A percentile compares a stretch with the other conserved stretches of the same genome.
Evolutionary conservation across 2,329 filamentous ascomycete genomes (phyloP).

Genomic region (Pseudogymnoascus sp.): DNA sequence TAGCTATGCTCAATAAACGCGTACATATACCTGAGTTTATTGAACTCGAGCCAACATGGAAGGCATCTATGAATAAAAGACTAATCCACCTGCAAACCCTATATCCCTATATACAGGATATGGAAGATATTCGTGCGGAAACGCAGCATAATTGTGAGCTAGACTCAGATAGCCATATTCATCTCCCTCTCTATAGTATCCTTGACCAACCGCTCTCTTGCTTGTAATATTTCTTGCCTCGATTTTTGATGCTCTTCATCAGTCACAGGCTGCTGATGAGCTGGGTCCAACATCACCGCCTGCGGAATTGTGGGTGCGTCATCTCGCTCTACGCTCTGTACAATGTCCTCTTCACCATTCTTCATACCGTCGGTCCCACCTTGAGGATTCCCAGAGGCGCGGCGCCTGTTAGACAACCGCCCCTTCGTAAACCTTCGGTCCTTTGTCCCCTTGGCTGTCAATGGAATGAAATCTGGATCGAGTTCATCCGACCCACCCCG

Average conservation of each 20-base stretch:
- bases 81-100: neutral
- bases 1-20: neutral
- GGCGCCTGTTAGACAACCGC: neutral
- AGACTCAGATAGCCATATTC: conserved; percentile 9
- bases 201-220: conserved; percentile 14
- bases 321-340: neutral
- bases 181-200: conserved; percentile 17
- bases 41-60: neutral
- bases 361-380: neutral
- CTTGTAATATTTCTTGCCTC: neutral
- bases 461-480: conserved; percentile 4
- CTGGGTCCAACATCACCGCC: neutral
- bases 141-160: neutral
- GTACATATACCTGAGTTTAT: neutral
- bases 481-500: neutral
- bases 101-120: neutral
- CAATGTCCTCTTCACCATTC: neutral
- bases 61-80: neutral
- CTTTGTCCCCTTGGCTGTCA: neutral
- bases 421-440: neutral
- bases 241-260: neutral
- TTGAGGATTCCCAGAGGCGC: neutral
- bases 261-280: neutral
- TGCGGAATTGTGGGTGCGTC: neutral
- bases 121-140: neutral